A percentile compares a stretch with the other conserved stretches of the same genome.
These are phyloP conservation scores for Pseudogymnoascus sp. DNA, from an alignment of 2,329 filamentous ascomycete species.

Conservation along the genomic window DNA sequence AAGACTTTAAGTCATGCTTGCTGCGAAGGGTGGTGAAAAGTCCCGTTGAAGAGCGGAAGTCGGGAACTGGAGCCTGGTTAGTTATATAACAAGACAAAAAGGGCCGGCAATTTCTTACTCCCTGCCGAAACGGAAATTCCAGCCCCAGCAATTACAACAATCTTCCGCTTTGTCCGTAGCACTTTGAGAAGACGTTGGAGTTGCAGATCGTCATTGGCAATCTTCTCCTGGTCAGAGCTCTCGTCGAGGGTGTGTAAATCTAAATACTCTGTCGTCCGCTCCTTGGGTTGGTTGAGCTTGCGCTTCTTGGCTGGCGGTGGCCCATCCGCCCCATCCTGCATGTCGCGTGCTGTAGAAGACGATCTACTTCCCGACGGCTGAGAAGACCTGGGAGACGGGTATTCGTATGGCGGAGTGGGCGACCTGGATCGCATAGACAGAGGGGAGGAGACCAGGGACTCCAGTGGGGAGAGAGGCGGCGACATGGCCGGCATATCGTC, in stretches of 20 bases:
- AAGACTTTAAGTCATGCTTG: slow-evolving; percentile 84
- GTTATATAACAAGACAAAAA: slow-evolving; percentile 18
- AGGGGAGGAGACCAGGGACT: slow-evolving; percentile 25
- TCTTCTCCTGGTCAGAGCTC: slow-evolving; percentile 36
- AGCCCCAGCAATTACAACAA: slow-evolving; percentile 91
- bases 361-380: slow-evolving; percentile 20
- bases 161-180: slow-evolving; percentile 84
- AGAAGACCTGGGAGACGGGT: slow-evolving; percentile 25
- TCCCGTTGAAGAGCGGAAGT: slow-evolving; percentile 87
- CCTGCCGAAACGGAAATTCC: slow-evolving; percentile 96
- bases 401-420: slow-evolving; percentile 24
- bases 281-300: slow-evolving; percentile 52
- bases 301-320: slow-evolving; percentile 69
- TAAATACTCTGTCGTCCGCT: slow-evolving; percentile 74
- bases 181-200: slow-evolving; percentile 65
- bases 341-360: slow-evolving; percentile 17
- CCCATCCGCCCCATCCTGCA: slow-evolving; percentile 37
- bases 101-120: slow-evolving; percentile 47
- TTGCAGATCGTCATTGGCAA: slow-evolving; percentile 48
- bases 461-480: not conserved
- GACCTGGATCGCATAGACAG: slow-evolving; percentile 29
- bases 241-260: slow-evolving; percentile 52
- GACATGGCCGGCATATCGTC: not conserved
- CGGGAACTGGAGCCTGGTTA: slow-evolving; percentile 55
- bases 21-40: slow-evolving; percentile 78